Percentiles rank a stretch among this genome's conserved stretches.
Evolutionary conservation across 148 eudicot species (phyloP).

Genomic region (Camellia lanceoleosa): DNA sequence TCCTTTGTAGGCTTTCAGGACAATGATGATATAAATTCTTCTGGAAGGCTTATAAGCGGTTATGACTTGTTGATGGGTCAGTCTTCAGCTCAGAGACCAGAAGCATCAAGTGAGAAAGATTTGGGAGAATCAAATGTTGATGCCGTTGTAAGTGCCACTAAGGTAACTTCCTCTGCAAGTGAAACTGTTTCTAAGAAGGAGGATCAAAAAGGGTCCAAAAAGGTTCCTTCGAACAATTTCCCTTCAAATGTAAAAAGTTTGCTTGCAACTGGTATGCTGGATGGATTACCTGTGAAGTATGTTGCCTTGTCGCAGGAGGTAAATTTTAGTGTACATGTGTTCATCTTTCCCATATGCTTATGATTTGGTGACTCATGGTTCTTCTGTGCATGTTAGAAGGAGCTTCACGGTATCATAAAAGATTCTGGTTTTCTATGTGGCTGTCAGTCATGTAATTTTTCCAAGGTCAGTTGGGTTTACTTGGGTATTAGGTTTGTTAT

Average conservation of each 20-base stretch:
- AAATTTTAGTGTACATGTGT: conserved; percentile 12
- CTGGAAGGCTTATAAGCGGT: conserved; percentile 27
- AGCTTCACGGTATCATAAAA: conserved; percentile 60
- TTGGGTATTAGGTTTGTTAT: neutral
- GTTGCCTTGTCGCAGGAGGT: conserved; percentile 88
- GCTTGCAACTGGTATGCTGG: conserved; percentile 80
- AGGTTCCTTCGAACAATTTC: conserved; percentile 56
- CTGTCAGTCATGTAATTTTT: conserved; percentile 62
- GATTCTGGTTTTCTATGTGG: conserved; percentile 85
- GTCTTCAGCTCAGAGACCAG: conserved; percentile 32
- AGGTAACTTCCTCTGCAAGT: conserved; percentile 23
- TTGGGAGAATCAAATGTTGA: conserved; percentile 33
- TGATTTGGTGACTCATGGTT: conserved; percentile 12
- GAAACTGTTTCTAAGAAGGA: conserved; percentile 43
- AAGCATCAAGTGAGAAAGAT: conserved; percentile 26
- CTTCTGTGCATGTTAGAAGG: conserved; percentile 46
- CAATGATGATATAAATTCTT: conserved; percentile 36
- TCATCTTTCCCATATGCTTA: conserved; percentile 9
- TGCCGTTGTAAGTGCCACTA: conserved; percentile 27
- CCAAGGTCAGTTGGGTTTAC: conserved; percentile 57
- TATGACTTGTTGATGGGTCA: conserved; percentile 40
- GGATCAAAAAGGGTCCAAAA: conserved; percentile 49
- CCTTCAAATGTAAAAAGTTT: conserved; percentile 85
- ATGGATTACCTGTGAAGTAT: conserved; percentile 86
- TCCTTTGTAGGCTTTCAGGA: conserved; percentile 56